These are phyloP conservation scores for Phaeosphaeria sp. DNA, from an alignment of 2,329 filamentous ascomycete genomes.

Conservation along the genomic window DNA sequence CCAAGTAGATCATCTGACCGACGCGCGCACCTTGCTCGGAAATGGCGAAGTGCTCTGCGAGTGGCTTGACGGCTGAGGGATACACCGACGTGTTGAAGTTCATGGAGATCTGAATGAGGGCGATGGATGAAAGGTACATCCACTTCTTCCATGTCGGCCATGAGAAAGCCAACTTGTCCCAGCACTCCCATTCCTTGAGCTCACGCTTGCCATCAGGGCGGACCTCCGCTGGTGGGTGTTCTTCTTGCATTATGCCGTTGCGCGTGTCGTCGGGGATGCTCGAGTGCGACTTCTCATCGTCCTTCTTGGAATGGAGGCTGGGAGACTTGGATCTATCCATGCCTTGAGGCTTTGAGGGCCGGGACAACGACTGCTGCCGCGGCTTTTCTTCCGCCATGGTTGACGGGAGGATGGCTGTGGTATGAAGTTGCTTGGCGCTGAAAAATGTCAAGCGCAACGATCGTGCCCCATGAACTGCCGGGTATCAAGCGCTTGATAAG, in stretches of 20 bases:
- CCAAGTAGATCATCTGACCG: constrained; percentile 62
- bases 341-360: background rate
- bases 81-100: constrained; percentile 64
- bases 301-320: background rate
- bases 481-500: background rate
- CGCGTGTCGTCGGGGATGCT: background rate
- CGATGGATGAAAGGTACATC: constrained; percentile 59
- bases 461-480: background rate
- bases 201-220: constrained; percentile 27
- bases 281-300: background rate
- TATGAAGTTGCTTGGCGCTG: background rate
- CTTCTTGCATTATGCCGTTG: background rate
- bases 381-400: background rate
- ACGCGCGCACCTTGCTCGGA: constrained; percentile 24
- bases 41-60: constrained; percentile 65
- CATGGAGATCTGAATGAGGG: constrained; percentile 62
- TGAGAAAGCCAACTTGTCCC: constrained; percentile 55
- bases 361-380: background rate
- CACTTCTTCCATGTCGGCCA: constrained; percentile 60
- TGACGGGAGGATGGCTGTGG: background rate
- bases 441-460: background rate
- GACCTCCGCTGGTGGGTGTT: background rate
- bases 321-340: background rate
- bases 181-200: constrained; percentile 52
- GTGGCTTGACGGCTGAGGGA: constrained; percentile 58